Percentiles rank a stretch among this genome's conserved stretches.
Evolutionary conservation across 306 rosid species (phyloP).

Genomic region (Sicyos baderoa): DNA sequence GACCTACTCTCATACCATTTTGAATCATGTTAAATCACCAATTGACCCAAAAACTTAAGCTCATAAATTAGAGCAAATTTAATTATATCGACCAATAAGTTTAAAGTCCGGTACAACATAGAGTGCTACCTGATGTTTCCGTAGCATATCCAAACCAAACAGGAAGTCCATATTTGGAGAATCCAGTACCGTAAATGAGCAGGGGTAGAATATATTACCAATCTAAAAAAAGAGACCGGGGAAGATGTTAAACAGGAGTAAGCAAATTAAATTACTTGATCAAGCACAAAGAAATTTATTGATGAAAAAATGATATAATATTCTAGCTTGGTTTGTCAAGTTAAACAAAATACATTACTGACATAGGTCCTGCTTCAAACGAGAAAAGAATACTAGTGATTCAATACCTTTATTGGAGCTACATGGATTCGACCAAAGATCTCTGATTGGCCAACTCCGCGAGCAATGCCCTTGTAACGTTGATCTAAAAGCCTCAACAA

Average conservation of each 20-base stretch:
- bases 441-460: slow-evolving; percentile 95
- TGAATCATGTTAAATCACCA: no score
- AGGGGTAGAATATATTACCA: slow-evolving; percentile 78
- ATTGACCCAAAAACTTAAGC: neutral
- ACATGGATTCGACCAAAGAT: slow-evolving; percentile 93
- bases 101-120: neutral
- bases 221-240: slow-evolving; percentile 35
- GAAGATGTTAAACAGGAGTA: neutral
- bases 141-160: slow-evolving; percentile 94
- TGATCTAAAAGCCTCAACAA: slow-evolving; percentile 89
- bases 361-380: neutral
- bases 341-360: neutral
- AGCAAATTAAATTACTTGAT: neutral
- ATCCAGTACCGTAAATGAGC: slow-evolving; percentile 84
- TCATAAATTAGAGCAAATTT: neutral
- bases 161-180: slow-evolving; percentile 92
- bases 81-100: neutral
- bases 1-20: no score
- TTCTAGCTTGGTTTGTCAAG: neutral
- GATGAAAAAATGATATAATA: neutral
- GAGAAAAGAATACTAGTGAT: neutral
- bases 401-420: slow-evolving; percentile 86
- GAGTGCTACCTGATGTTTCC: slow-evolving; percentile 80
- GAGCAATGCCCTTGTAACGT: slow-evolving; percentile 94
- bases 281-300: neutral